Evolutionary conservation across 1,284 basidiomycete species (phyloP), one percentile per base, ranked within the genome.

Genomic region (Cryptococcus amylolentus): DNA sequence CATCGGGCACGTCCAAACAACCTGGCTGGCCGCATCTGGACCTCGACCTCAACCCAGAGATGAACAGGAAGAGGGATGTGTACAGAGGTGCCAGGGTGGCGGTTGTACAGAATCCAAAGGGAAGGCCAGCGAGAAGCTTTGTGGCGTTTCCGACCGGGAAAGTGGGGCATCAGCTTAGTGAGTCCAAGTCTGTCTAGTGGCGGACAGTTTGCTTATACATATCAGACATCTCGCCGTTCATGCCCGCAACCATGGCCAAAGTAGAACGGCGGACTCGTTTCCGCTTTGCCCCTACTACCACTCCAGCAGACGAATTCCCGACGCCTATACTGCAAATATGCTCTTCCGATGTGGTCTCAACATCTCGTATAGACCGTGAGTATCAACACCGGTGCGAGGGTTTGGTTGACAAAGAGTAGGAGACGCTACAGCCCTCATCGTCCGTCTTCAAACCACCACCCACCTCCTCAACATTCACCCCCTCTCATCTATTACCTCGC

Each of bases 121-220:
- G 62, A 8, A 63, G 55, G 37, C 35, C 62, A 8, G 62, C 60
- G 5, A 56, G 57, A 23, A 56, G 50, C 1, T 4, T 66, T 16
- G 28, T 71, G 3, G 60, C 63, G 13, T 72, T 70, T 46, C 60
- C 71, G 2, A 60, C 52, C 1, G 72, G 69, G 2, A 55, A 62
- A 37, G 48, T 72, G 12, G 70, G 66, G 4, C 59, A 69, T 46
- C 53, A 68, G 41, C 58, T 69, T 13, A 69, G 69, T 71, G 44
- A 54, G 67, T 48, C 16, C 10, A 28, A 37, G 5, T 23, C 46
- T 31, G 35, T 40, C 20, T 7, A 42, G 45, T 45, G 23, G 18
- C 18, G 28, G 16, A 42, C 38, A 26, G 44, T 38, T 39, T n/a
- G 16, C 14, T 27, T 13, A 52, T 27, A 43, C 39, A 50, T 39